Evolutionary conservation across 331 rosid species (phyloP).

Genomic region (Quercus phellos): DNA sequence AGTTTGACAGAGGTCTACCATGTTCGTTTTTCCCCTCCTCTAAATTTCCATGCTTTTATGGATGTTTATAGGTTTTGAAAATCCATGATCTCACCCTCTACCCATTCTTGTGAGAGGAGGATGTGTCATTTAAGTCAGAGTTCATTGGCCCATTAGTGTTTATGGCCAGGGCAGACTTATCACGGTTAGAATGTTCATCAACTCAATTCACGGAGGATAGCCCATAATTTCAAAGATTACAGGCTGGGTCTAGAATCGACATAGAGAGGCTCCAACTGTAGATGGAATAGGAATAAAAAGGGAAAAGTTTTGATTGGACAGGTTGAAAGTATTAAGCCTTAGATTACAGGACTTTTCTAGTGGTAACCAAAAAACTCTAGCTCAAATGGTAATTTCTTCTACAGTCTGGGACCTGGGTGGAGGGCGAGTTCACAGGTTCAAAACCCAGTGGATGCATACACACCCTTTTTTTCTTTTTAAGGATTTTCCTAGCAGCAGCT

Average conservation of each 20-base stretch:
- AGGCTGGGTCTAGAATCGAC: not conserved
- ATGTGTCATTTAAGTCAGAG: too few species aligned
- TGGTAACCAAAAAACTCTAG: not conserved
- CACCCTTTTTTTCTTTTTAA: too few species aligned
- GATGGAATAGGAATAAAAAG: not conserved
- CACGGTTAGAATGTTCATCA: not conserved
- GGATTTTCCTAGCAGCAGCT: not conserved
- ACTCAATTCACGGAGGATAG: not conserved
- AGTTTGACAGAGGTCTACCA: not conserved
- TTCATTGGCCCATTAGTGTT: too few species aligned
- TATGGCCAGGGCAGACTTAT: too few species aligned
- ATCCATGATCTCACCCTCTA: too few species aligned
- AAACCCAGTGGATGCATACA: too few species aligned
- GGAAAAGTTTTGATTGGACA: not conserved
- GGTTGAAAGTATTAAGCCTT: not conserved
- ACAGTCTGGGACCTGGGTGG: too few species aligned
- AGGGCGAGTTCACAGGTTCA: too few species aligned
- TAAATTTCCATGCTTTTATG: too few species aligned
- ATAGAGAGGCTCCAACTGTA: not conserved
- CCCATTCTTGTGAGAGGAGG: too few species aligned
- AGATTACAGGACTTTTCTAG: not conserved
- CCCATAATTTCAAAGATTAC: not conserved
- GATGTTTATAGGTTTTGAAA: too few species aligned
- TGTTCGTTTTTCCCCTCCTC: not conserved
- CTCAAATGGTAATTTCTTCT: too few species aligned